Base-by-base conservation (phyloP, 371 early-diverging fungal species). In the Mucor velutinosus region DNA sequence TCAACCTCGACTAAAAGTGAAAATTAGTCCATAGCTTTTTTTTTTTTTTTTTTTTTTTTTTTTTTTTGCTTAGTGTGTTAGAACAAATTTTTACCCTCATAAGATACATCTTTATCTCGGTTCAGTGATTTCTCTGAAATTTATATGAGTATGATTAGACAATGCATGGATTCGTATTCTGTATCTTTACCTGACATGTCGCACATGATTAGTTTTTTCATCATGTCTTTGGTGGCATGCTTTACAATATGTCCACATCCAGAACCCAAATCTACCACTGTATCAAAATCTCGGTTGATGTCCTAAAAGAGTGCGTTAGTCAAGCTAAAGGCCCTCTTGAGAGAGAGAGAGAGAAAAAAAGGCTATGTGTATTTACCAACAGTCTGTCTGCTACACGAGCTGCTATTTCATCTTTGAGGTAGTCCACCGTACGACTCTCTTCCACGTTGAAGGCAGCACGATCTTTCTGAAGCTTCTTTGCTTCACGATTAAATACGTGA, bases 351-450 rank as follows among this genome's bases (percentile, higher is more conserved):
- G n/a, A n/a, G n/a, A n/a, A n/a, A n/a, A n/a, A n/a, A n/a, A n/a
- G n/a, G n/a, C n/a, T n/a, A n/a, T n/a, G 6, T 5, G 7, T 10
- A 4, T 27, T 67, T 81, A 94, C 94, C 85, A 94, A 67, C 32
- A 98, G 76, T 35, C 97, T 85, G 74, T 98, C 98, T 5, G 92
- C 94, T 4, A 98, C 80, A 37, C 96, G 80, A 29, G 86, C 86
- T 7, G 97, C 97, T 7, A 96, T 87, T 66, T 96, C 97, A 78
- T 97, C 95, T 66, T 89, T 92, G 27, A 98, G 81, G 71, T 98
- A 98, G 77, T 98, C 97, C 1, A 90, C 92, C n/a, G 87, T 81
- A 10, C 93, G 89, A 64, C 92, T 91, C 33, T 76, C 66, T 32
- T 84, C 85, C 4, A 75, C 74, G 41, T 87, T 76, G 1, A 77